Base-by-base conservation (phyloP, 352 stramenopile species). In the Pythium scleroteichum region DNA sequence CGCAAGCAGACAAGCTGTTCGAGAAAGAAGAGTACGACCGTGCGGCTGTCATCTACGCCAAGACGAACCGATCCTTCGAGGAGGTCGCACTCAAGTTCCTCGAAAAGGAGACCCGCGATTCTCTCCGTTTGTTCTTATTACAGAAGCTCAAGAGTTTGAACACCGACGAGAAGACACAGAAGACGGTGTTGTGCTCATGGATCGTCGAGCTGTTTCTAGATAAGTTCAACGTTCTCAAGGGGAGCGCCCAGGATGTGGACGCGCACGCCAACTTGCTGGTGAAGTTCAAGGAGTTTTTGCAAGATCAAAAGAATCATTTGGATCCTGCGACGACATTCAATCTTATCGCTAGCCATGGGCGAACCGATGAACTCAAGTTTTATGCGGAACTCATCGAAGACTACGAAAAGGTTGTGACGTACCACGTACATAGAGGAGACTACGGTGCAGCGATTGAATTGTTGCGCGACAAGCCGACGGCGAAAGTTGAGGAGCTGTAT, bases 341-440 rank as follows among this genome's bases (percentile, higher is more conserved):
- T 42, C 58, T 98, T 52, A 94, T 98, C 45, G 82, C 91, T 4
- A 94, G 84, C 24, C 92, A 98, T 61, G 93, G 93, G n/a, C 85
- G 92, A 50, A 89, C 87, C 2, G 87, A 97, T 68, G 92, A 97
- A 44, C 75, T 97, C 29, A 79, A 97, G 22, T 97, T 97, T 48
- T 98, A 96, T 50, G 92, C 92, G 8, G 94, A 83, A 26, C 71
- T 97, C 9, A 97, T 97, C 48, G 92, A 97, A 63, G 92, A 98
- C 66, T 97, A 97, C 57, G 92, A 98, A 48, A 94, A 96, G 51
- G 88, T 98, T 4, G 82, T 98, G 42, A 96, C 88, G 35, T 96
- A 96, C 59, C 91, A 98, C 66, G 87, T 97, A 46, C 78, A 96
- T 49, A 87, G 88, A 4, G 87, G 88, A 9, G 90, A 97, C 48